Conservation (phyloP, 208 protist genomes). For the Leishmania gerbilli region DNA sequence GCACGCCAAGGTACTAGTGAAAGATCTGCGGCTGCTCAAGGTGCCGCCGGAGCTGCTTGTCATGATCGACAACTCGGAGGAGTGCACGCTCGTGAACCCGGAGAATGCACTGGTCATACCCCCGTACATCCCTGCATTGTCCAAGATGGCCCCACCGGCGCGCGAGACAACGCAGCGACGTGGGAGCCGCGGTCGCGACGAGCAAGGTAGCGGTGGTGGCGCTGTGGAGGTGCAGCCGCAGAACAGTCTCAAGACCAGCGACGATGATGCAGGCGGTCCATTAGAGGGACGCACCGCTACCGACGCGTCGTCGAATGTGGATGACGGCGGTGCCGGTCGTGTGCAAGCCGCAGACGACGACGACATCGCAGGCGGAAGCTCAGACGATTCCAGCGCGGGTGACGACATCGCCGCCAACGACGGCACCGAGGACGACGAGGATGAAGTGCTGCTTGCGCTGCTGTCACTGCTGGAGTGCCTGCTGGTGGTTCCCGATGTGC, state of each 20-base stretch:
- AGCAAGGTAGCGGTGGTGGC: not conserved
- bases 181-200: not conserved
- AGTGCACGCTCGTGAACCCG: slow-evolving; percentile 75
- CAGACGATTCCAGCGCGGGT: slow-evolving; percentile 12
- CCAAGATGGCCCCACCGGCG: not conserved
- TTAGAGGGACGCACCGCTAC: not conserved
- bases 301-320: not conserved
- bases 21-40: slow-evolving; percentile 83
- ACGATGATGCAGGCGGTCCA: not conserved
- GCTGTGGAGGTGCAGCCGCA: not conserved
- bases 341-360: not conserved
- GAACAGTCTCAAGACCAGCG: not conserved
- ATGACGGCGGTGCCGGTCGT: not conserved
- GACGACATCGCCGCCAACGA: slow-evolving; percentile 27
- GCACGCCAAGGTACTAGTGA: slow-evolving; percentile 69
- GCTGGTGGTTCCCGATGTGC: slow-evolving; percentile 80
- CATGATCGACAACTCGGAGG: slow-evolving; percentile 88
- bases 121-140: slow-evolving; percentile 70
- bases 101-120: slow-evolving; percentile 83
- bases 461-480: slow-evolving; percentile 79
- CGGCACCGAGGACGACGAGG: slow-evolving; percentile 39
- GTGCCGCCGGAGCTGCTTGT: slow-evolving; percentile 84
- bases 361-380: not conserved
- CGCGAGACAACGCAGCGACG: slow-evolving; percentile 8
- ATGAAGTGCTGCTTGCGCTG: slow-evolving; percentile 77